These are phyloP conservation scores for Aspergillus tanneri DNA, from an alignment of 2,329 filamentous ascomycete genomes.

Conservation along the genomic window DNA sequence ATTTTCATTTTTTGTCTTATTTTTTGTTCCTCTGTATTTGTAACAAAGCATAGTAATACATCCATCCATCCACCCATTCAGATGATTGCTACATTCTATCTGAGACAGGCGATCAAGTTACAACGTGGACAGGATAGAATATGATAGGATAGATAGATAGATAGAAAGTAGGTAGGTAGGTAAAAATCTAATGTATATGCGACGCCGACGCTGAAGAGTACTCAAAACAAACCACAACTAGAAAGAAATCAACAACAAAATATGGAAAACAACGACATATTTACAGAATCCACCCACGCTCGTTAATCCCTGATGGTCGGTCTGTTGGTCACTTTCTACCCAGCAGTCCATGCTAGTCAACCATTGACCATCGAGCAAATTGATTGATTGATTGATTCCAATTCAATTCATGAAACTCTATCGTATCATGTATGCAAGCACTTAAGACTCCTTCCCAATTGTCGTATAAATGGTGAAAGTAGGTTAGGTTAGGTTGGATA, in stretches of 20 bases:
- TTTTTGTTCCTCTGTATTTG: too few species aligned
- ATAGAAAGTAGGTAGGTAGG: too few species aligned
- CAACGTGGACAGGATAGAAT: neutral
- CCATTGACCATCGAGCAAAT: neutral
- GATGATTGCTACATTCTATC: too few species aligned
- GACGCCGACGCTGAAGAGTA: conserved; percentile 24
- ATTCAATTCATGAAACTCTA: conserved; percentile 5
- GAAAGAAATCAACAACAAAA: neutral
- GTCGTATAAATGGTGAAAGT: neutral
- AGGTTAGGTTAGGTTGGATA: too few species aligned
- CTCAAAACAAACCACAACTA: conserved; percentile 10
- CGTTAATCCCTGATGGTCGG: too few species aligned
- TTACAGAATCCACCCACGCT: too few species aligned
- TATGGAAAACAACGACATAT: neutral
- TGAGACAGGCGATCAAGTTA: too few species aligned
- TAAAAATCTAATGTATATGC: conserved; percentile 16
- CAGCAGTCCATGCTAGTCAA: neutral
- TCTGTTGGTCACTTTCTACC: too few species aligned
- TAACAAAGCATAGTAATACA: too few species aligned
- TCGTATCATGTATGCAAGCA: conserved; percentile 4
- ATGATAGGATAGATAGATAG: neutral
- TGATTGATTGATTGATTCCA: neutral
- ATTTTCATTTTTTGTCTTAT: too few species aligned
- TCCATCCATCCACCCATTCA: too few species aligned
- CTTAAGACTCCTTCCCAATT: conserved; percentile 1